Conservation (phyloP, 345 rosid genomes). For the Gynandropsis gynandra region DNA sequence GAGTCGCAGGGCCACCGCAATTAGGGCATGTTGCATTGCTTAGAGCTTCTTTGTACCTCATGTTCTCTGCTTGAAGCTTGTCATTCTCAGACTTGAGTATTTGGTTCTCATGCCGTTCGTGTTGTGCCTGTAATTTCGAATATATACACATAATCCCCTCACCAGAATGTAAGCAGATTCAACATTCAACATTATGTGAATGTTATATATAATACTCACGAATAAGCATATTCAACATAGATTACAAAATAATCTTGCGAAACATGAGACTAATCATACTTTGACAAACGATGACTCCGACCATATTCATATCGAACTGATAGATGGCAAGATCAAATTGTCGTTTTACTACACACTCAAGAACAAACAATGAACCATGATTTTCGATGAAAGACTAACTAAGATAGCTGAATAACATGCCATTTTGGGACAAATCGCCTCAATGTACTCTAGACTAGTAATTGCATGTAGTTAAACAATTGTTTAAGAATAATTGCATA, state of each 20-base stretch:
- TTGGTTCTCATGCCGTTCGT: slow-evolving; percentile 78
- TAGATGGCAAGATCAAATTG: no score
- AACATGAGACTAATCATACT: no score
- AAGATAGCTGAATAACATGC: neutral
- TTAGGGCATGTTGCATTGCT: slow-evolving; percentile 68
- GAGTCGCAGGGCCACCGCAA: slow-evolving; percentile 83
- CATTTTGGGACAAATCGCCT: no score
- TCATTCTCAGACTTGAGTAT: slow-evolving; percentile 82
- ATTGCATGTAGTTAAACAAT: no score
- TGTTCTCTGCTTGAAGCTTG: slow-evolving; percentile 78
- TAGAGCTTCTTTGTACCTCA: slow-evolving; percentile 76
- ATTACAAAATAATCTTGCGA: no score
- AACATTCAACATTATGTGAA: no score
- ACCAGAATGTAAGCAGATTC: no score
- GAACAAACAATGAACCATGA: neutral
- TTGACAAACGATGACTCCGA: no score
- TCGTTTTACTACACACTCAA: no score
- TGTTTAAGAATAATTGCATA: no score
- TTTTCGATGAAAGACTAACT: neutral
- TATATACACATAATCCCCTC: neutral
- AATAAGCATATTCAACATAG: no score
- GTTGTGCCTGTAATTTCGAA: slow-evolving; percentile 63
- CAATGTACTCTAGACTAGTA: neutral
- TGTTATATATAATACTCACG: neutral
- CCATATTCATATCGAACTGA: no score